Evolutionary conservation across 768 basidiomycete genomes (phyloP).

Genomic region (Leccinum subtestaceum): DNA sequence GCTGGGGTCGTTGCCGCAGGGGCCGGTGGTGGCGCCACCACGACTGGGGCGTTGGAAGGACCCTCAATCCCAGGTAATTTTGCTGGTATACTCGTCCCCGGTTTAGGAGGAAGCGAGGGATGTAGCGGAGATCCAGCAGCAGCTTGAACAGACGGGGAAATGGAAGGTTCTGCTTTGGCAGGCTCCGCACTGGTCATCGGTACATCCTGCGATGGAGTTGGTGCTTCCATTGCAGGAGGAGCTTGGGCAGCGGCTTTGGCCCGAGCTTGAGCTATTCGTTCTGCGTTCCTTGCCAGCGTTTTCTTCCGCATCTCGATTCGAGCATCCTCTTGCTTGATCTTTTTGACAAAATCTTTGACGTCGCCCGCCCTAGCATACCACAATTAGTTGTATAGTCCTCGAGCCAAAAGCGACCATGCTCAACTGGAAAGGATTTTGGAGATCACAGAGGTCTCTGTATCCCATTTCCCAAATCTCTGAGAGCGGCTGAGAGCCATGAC

Average conservation of each 20-base stretch:
- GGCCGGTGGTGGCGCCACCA: slow-evolving; percentile 6
- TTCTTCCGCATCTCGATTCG: slow-evolving; percentile 54
- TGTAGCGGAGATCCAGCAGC: slow-evolving; percentile 48
- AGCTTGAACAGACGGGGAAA: slow-evolving; percentile 6
- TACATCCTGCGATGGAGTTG: slow-evolving; percentile 18
- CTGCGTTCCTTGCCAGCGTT: slow-evolving; percentile 36
- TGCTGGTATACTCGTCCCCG: slow-evolving; percentile 41
- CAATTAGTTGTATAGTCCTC: slow-evolving; percentile 1
- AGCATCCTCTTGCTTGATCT: slow-evolving; percentile 63
- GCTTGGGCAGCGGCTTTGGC: slow-evolving; percentile 38
- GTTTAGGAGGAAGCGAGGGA: slow-evolving; percentile 72
- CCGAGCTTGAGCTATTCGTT: slow-evolving; percentile 38
- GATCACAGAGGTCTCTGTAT: slow-evolving; percentile 58
- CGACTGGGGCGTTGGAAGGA: slow-evolving; percentile 20
- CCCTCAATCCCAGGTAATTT: slow-evolving; percentile 34
- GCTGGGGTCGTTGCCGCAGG: slow-evolving; percentile 18
- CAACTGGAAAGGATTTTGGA: slow-evolving; percentile 68
- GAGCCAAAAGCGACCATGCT: slow-evolving; percentile 23
- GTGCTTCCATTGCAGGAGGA: slow-evolving; percentile 20
- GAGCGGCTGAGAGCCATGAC: slow-evolving; percentile 63
- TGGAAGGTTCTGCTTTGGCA: slow-evolving; percentile 18
- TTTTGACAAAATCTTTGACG: slow-evolving; percentile 71
- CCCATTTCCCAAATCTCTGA: slow-evolving; percentile 87
- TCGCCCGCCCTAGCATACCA: slow-evolving; percentile 55
- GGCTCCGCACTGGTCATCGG: slow-evolving; percentile 11